A percentile compares a stretch with the other conserved stretches of the same genome.
Evolutionary conservation across 2,329 filamentous ascomycete genomes (phyloP).

Genomic region (Teratosphaeria epicoccoides): DNA sequence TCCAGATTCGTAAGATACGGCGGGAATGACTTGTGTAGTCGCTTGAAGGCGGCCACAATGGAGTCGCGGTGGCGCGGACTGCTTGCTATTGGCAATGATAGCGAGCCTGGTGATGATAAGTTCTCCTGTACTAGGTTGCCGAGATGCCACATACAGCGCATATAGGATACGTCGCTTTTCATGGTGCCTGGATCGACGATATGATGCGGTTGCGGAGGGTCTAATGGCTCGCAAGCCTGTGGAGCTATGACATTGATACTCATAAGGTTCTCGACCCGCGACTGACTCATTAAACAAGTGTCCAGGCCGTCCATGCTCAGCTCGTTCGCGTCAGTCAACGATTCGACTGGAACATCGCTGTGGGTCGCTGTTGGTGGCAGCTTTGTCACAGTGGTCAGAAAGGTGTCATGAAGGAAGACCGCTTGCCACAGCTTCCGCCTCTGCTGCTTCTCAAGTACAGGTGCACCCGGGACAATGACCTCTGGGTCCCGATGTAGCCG

Average conservation of each 20-base stretch:
- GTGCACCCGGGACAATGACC: constrained; percentile 55
- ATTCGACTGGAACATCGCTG: constrained; percentile 67
- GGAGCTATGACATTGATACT: constrained; percentile 40
- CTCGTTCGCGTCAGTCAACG: constrained; percentile 56
- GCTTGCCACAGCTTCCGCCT: constrained; percentile 74
- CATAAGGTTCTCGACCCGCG: constrained; percentile 40
- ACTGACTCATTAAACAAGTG: constrained; percentile 41
- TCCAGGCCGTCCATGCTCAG: constrained; percentile 42
- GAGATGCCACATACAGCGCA: constrained; percentile 66
- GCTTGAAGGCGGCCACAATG: constrained; percentile 58
- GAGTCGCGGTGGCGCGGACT: constrained; percentile 59
- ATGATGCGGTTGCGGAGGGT: constrained; percentile 25
- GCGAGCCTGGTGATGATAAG: constrained; percentile 62
- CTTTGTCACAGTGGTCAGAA: constrained; percentile 65
- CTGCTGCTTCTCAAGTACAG: constrained; percentile 63
- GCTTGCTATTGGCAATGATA: constrained; percentile 60
- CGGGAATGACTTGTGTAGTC: constrained; percentile 63
- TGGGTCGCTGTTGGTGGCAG: constrained; percentile 69
- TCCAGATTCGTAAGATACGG: constrained; percentile 60
- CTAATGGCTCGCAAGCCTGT: constrained; percentile 24
- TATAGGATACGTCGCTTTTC: constrained; percentile 41
- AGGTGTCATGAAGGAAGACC: constrained; percentile 70
- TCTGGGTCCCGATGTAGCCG: constrained; percentile 70
- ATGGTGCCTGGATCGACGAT: constrained; percentile 21
- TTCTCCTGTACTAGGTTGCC: constrained; percentile 69